phyloP scores from a whole-genome alignment of 805 yeast genomes.

The Phaffomyces opuntiae region DNA sequence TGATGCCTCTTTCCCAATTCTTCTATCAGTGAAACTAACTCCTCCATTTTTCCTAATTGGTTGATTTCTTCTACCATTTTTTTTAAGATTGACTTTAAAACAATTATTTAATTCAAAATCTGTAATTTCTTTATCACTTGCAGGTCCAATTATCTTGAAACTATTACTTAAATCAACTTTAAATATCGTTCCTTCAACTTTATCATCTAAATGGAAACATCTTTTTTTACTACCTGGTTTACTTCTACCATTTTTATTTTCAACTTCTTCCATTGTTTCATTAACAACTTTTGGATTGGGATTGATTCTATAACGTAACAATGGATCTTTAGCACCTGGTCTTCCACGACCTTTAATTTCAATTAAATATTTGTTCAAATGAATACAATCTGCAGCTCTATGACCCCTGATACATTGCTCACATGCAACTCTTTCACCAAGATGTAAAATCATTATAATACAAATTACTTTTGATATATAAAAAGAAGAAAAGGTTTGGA shows the following conservation, averaged over 20 bases:
- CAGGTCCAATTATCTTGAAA: constrained; percentile 10
- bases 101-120: neutral
- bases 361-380: constrained; percentile 69
- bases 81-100: neutral
- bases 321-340: constrained; percentile 42
- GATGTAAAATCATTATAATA: constrained; percentile 60
- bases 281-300: constrained; percentile 5
- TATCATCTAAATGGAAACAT: constrained; percentile 13
- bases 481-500: neutral
- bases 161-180: constrained; percentile 11
- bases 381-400: constrained; percentile 80
- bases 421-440: constrained; percentile 78
- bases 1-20: no score
- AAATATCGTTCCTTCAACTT: constrained; percentile 7
- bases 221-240: constrained; percentile 5
- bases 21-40: neutral
- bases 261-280: constrained; percentile 10
- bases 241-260: constrained; percentile 11
- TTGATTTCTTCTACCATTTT: neutral
- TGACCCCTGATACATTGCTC: constrained; percentile 89
- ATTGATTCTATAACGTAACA: constrained; percentile 13
- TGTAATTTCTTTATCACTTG: constrained; percentile 1
- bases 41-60: neutral
- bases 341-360: constrained; percentile 89
- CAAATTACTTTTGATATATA: neutral